A percentile compares a stretch with the other conserved stretches of the same genome.
These are phyloP conservation scores for Ophiostoma novo-ulmi DNA, from an alignment of 2,329 filamentous ascomycete species.

Conservation along the genomic window DNA sequence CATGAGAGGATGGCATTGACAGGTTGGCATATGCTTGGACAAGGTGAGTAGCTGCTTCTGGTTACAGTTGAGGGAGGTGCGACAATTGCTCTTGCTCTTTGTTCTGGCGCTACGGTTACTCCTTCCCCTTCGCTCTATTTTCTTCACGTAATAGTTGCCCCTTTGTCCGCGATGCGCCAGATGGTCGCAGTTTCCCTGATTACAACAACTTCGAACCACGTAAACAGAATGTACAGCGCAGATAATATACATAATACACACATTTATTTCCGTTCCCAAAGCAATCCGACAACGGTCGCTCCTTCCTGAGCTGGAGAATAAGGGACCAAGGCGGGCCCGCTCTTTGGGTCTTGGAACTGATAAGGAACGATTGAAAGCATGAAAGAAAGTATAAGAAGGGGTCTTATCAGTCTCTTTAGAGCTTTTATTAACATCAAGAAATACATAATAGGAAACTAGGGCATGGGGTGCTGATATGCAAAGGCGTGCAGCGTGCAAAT, in stretches of 20 bases:
- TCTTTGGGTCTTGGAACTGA: constrained; percentile 23
- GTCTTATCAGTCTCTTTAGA: constrained; percentile 33
- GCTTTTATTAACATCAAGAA: constrained; percentile 34
- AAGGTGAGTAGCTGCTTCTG: neutral
- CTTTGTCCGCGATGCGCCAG: constrained; percentile 14
- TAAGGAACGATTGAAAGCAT: constrained; percentile 26
- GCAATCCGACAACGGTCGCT: constrained; percentile 18
- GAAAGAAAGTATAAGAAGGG: constrained; percentile 25
- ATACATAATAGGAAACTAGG: constrained; percentile 37
- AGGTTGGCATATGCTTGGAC: neutral
- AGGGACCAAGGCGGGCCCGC: constrained; percentile 16
- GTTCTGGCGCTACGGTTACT: neutral
- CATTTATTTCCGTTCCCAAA: neutral
- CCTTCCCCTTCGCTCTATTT: constrained; percentile 1
- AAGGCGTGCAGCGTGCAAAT: constrained; percentile 7
- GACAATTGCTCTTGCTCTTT: neutral
- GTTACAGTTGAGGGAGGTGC: neutral
- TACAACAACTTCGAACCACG: neutral
- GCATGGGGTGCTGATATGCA: neutral
- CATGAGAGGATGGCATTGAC: constrained; percentile 2
- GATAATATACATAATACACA: neutral
- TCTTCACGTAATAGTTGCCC: constrained; percentile 14
- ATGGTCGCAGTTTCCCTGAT: neutral
- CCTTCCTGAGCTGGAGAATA: constrained; percentile 15
- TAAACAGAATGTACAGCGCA: neutral